Evolutionary conservation across 2,329 filamentous ascomycete genomes (phyloP).

Genomic region (Corinectria fuckeliana): DNA sequence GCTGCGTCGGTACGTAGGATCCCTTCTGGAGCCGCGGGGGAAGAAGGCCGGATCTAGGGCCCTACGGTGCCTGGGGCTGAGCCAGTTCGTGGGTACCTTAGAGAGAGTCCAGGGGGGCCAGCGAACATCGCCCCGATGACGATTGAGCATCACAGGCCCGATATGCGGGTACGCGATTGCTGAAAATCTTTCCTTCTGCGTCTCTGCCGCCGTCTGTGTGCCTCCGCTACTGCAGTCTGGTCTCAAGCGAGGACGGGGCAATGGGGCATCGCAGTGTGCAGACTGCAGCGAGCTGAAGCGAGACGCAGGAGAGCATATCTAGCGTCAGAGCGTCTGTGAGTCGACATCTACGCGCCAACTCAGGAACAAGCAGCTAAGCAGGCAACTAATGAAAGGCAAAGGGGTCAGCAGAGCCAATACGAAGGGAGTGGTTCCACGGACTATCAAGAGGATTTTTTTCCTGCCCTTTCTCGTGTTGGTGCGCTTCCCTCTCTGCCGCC

Average conservation of each 20-base stretch:
- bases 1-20: not conserved
- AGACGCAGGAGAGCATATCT: constrained; percentile 37
- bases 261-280: constrained; percentile 20
- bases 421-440: constrained; percentile 19
- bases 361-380: constrained; percentile 33
- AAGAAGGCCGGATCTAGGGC: constrained; percentile 14
- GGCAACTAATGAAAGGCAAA: constrained; percentile 21
- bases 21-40: constrained; percentile 13
- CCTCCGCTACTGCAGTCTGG: constrained; percentile 6
- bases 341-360: constrained; percentile 27
- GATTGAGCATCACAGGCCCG: not conserved
- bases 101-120: not conserved
- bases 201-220: constrained; percentile 8
- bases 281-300: constrained; percentile 32
- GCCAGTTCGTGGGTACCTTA: constrained; percentile 5
- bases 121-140: not conserved
- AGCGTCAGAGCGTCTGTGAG: constrained; percentile 23
- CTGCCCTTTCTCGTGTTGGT: constrained; percentile 8
- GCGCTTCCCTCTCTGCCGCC: not conserved
- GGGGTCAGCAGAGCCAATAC: constrained; percentile 16
- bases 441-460: constrained; percentile 1
- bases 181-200: constrained; percentile 2
- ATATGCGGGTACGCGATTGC: constrained; percentile 3
- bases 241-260: constrained; percentile 4
- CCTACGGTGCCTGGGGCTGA: constrained; percentile 7